Conservation (phyloP, 2,329 filamentous ascomycete genomes). For the Nothomitra cinnamomea region DNA sequence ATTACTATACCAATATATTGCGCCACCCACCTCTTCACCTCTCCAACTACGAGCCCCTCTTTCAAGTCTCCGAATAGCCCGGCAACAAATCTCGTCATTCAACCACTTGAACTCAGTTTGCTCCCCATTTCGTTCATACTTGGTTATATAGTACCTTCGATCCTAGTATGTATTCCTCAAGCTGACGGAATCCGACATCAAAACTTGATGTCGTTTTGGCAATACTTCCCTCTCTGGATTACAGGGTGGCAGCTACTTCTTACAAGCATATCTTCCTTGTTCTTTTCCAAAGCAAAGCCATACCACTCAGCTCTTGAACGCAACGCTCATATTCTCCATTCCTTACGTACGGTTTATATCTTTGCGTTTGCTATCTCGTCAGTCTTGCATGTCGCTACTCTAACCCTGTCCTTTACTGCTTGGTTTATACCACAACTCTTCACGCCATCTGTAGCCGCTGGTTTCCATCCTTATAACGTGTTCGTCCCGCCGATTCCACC, state of each 20-base stretch:
- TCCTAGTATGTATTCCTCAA: constrained; percentile 26
- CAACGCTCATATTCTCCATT: constrained; percentile 12
- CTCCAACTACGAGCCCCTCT: constrained; percentile 17
- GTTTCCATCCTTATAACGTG: constrained; percentile 23
- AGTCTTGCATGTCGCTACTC: constrained; percentile 24
- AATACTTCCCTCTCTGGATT: constrained; percentile 32
- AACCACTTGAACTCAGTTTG: constrained; percentile 16
- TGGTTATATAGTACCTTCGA: constrained; percentile 27
- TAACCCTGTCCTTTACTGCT: constrained; percentile 25
- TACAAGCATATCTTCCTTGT: constrained; percentile 14
- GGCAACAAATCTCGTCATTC: constrained; percentile 16
- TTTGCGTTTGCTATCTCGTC: constrained; percentile 25
- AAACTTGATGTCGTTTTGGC: constrained; percentile 31
- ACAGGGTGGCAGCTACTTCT: constrained; percentile 22
- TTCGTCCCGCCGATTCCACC: constrained; percentile 22
- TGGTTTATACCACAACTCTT: constrained; percentile 21
- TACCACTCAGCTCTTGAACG: constrained; percentile 4
- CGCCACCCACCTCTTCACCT: constrained; percentile 26
- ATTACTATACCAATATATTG: constrained; percentile 27
- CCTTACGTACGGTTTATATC: constrained; percentile 24
- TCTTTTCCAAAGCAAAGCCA: constrained; percentile 13
- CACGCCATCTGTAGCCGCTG: constrained; percentile 16
- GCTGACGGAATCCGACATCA: constrained; percentile 28
- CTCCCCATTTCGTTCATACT: constrained; percentile 26
- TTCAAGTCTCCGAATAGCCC: neutral